Conservation (phyloP, 352 stramenopile genomes). For the Lagenidium giganteum region DNA sequence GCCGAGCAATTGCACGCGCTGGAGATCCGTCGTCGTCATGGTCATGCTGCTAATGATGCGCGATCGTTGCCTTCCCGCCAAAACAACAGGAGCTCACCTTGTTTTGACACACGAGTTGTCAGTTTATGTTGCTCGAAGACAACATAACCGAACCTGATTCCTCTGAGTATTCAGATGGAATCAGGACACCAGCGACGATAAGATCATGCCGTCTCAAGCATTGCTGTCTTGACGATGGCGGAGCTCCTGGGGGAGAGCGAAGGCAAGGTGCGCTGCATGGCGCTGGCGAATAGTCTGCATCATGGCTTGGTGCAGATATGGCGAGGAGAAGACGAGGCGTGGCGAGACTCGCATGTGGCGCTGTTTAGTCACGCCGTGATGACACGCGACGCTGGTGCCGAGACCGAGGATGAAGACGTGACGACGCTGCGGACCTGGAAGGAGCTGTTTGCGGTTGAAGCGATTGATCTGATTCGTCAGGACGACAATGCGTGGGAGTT, state of each 20-base stretch:
- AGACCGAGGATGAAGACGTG: not conserved
- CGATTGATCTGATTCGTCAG: constrained; percentile 7
- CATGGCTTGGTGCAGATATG: constrained; percentile 9
- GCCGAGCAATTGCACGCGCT: constrained; percentile 45
- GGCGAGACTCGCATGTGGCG: constrained; percentile 1
- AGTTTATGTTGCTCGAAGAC: no score
- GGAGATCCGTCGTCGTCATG: constrained; percentile 25
- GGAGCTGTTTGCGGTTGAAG: constrained; percentile 8
- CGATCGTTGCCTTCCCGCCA: constrained; percentile 1
- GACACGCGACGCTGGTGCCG: not conserved
- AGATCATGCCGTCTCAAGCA: not conserved
- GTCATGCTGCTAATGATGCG: not conserved
- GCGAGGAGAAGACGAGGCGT: not conserved
- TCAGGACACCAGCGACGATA: not conserved
- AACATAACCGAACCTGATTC: constrained; percentile 6
- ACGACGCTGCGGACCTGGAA: no score
- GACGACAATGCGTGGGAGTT: constrained; percentile 5
- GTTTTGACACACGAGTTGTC: constrained; percentile 15
- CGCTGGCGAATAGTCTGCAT: constrained; percentile 18
- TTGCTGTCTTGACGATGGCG: not conserved
- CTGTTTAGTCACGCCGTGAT: constrained; percentile 14
- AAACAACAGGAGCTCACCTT: not conserved
- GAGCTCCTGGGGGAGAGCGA: not conserved
- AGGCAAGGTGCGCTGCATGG: constrained; percentile 7
- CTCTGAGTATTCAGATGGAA: constrained; percentile 7